These are phyloP conservation scores for Amanita thiersii DNA, from an alignment of 768 basidiomycete species.

Conservation along the genomic window DNA sequence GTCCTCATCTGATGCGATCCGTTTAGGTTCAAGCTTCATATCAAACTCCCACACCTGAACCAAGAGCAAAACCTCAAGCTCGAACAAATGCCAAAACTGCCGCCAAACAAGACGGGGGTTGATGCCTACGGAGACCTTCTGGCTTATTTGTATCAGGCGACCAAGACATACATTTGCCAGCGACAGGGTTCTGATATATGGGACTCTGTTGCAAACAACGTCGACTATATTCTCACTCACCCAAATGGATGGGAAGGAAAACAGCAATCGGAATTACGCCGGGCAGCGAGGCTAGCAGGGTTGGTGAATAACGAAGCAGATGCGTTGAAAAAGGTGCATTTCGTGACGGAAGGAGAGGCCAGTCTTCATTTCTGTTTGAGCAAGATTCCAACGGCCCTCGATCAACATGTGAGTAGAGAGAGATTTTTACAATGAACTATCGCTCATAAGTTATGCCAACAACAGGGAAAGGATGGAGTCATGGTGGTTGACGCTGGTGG, in stretches of 20 bases:
- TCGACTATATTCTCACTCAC: slow-evolving; percentile 36
- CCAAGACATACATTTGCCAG: slow-evolving; percentile 28
- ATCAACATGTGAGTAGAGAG: no score
- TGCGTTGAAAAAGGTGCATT: slow-evolving; percentile 29
- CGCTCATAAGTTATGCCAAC: not conserved
- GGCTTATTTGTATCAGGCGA: slow-evolving; percentile 28
- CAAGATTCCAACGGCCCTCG: no score
- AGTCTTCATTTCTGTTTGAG: slow-evolving; percentile 39
- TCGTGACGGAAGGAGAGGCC: slow-evolving; percentile 50
- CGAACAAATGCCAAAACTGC: no score
- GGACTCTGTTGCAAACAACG: slow-evolving; percentile 18
- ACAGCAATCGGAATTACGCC: slow-evolving; percentile 42
- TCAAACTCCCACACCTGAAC: no score
- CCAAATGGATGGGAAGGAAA: slow-evolving; percentile 50
- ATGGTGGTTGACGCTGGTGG: slow-evolving; percentile 5
- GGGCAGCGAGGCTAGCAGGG: slow-evolving; percentile 36
- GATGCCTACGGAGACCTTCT: slow-evolving; percentile 34
- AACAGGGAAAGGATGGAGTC: not conserved
- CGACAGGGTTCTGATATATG: slow-evolving; percentile 15
- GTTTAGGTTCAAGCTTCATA: slow-evolving; percentile 4
- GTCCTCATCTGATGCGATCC: not conserved
- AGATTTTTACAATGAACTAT: not conserved
- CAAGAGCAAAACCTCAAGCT: no score
- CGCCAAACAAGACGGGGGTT: slow-evolving; percentile 23
- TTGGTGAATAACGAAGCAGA: slow-evolving; percentile 27